Conservation (phyloP, 495 filamentous ascomycete species). For the Chaetomium tenue region DNA sequence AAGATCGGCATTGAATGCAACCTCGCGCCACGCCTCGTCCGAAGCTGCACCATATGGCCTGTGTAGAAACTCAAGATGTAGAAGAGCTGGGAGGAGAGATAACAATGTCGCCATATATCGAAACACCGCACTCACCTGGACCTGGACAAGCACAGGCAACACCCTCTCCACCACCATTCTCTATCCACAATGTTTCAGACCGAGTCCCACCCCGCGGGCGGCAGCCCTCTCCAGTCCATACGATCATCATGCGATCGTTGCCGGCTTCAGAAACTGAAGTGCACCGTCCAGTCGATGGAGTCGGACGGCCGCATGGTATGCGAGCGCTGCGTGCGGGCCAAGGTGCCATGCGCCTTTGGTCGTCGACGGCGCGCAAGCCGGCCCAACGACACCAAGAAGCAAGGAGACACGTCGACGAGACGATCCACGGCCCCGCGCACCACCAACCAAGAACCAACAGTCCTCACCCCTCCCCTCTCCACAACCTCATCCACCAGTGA, state of each 20-base stretch:
- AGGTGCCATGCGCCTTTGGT: background rate
- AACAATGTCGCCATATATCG: conserved; percentile 1
- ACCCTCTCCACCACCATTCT: background rate
- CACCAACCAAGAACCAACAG: background rate
- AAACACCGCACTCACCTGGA: background rate
- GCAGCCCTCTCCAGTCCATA: background rate
- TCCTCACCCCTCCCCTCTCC: background rate
- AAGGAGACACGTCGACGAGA: background rate
- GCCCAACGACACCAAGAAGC: background rate
- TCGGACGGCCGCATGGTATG: background rate
- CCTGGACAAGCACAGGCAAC: no score
- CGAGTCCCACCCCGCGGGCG: background rate
- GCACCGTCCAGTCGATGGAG: background rate
- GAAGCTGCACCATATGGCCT: background rate
- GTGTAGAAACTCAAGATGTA: conserved; percentile 1
- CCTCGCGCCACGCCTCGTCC: background rate
- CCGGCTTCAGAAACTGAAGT: background rate
- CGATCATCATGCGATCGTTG: background rate
- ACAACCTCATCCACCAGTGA: background rate
- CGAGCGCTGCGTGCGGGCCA: background rate
- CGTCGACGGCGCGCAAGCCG: background rate
- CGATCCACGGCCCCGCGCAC: background rate
- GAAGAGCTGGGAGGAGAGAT: background rate
- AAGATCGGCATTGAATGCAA: background rate
- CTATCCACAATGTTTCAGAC: background rate